Conservation (phyloP, 1,139 yeast species). For the Barnettozyma hawaiiensis region DNA sequence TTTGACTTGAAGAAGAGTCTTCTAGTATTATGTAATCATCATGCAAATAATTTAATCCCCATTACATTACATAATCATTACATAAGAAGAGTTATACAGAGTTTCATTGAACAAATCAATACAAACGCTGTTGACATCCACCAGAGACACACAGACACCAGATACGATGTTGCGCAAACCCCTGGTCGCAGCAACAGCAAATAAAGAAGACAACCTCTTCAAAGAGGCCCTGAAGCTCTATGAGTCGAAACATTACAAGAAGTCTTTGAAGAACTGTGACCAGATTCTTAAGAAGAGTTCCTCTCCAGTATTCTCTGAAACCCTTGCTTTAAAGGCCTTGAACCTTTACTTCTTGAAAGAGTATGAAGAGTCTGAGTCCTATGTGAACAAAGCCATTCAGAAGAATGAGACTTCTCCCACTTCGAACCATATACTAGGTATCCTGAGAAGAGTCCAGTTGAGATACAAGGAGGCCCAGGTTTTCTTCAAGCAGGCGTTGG, state of each 20-base stretch:
- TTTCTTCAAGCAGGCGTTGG: slow-evolving; percentile 73
- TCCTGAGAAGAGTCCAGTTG: slow-evolving; percentile 66
- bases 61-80: background rate
- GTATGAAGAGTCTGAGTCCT: slow-evolving; percentile 58
- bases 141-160: background rate
- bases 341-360: slow-evolving; percentile 49
- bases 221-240: slow-evolving; percentile 78
- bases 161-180: slow-evolving; percentile 15
- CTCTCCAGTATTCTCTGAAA: slow-evolving; percentile 72
- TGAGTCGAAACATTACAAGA: slow-evolving; percentile 82
- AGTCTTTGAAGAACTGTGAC: slow-evolving; percentile 74
- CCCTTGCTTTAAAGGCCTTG: slow-evolving; percentile 66
- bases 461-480: slow-evolving; percentile 74
- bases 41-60: too few relatives aligned
- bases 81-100: background rate
- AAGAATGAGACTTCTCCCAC: slow-evolving; percentile 56
- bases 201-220: slow-evolving; percentile 41
- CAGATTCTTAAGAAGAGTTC: slow-evolving; percentile 70
- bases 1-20: too few relatives aligned
- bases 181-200: slow-evolving; percentile 12
- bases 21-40: background rate
- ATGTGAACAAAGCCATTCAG: slow-evolving; percentile 54
- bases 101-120: too few relatives aligned
- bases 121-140: too few relatives aligned
- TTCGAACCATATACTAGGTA: slow-evolving; percentile 82